Evolutionary conservation across 1,284 basidiomycete genomes (phyloP).

Genomic region (Leccinum subrobustum): DNA sequence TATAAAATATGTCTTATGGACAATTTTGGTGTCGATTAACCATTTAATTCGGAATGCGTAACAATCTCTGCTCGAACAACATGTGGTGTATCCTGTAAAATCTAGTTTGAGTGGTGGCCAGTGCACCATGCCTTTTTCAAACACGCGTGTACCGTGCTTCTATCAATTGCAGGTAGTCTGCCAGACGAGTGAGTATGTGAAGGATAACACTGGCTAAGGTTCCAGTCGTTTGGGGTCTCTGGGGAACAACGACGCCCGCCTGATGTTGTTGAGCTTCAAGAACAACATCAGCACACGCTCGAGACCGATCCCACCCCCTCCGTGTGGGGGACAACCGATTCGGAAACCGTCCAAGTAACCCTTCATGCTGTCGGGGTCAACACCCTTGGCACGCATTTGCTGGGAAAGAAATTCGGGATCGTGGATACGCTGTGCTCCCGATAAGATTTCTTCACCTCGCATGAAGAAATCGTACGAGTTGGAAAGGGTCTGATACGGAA

Average conservation of each 20-base stretch:
- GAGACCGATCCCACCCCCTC: slow-evolving; percentile 83
- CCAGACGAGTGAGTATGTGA: neutral
- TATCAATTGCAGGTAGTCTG: neutral
- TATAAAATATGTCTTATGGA: slow-evolving; percentile 26
- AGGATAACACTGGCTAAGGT: slow-evolving; percentile 41
- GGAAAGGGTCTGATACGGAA: slow-evolving; percentile 65
- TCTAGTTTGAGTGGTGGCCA: slow-evolving; percentile 13
- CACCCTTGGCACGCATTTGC: slow-evolving; percentile 80
- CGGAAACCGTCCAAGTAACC: slow-evolving; percentile 93
- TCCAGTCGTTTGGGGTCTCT: slow-evolving; percentile 86
- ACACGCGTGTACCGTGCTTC: neutral
- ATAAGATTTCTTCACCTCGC: slow-evolving; percentile 98
- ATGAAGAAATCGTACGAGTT: slow-evolving; percentile 99
- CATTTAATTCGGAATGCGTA: slow-evolving; percentile 28
- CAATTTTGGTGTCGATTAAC: slow-evolving; percentile 12
- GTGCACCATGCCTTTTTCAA: slow-evolving; percentile 4
- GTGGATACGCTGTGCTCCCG: slow-evolving; percentile 96
- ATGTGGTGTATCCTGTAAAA: slow-evolving; percentile 19
- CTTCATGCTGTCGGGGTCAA: slow-evolving; percentile 87
- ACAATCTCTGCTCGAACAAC: slow-evolving; percentile 15
- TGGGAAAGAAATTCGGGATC: slow-evolving; percentile 81
- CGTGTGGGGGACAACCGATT: slow-evolving; percentile 89
- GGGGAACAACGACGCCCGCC: slow-evolving; percentile 93
- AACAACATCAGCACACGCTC: slow-evolving; percentile 97
- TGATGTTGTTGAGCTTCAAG: slow-evolving; percentile 93